Conservation (phyloP, 306 rosid species). For the Sesbania bispinosa region DNA sequence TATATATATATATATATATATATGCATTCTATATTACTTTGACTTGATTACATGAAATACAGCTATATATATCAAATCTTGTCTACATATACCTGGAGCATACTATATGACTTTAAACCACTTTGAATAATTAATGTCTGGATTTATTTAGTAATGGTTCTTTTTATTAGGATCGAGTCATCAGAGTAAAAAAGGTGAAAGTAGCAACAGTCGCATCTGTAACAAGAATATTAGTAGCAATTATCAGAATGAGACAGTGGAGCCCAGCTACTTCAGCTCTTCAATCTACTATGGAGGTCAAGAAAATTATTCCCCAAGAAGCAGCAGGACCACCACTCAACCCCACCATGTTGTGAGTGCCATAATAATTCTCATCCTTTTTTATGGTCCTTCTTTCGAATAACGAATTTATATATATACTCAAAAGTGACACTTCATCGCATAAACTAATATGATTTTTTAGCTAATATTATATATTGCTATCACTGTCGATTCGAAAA, state of each 20-base stretch:
- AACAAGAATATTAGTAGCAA: conserved; percentile 35
- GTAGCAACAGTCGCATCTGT: conserved; percentile 28
- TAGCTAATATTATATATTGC: not conserved
- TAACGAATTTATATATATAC: not conserved
- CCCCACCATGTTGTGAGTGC: conserved; percentile 53
- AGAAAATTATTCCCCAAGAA: conserved; percentile 67
- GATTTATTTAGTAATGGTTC: conserved; percentile 15
- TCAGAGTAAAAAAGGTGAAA: conserved; percentile 34
- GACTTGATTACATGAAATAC: not conserved
- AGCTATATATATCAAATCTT: not conserved
- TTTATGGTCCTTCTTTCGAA: conserved; percentile 9
- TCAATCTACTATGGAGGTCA: conserved; percentile 90
- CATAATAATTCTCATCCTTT: not conserved
- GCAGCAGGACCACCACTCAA: conserved; percentile 54
- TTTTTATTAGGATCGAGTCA: conserved; percentile 28
- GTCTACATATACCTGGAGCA: not conserved
- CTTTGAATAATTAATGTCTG: not conserved
- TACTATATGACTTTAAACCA: not conserved
- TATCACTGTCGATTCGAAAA: too few relatives aligned
- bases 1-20: too few relatives aligned
- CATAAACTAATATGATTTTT: not conserved
- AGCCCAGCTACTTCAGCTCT: conserved; percentile 64
- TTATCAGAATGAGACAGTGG: conserved; percentile 53
- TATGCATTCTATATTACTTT: not conserved
- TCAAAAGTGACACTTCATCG: not conserved